phyloP scores from a whole-genome alignment of 495 filamentous ascomycete genomes.

The Penicillium coprophilum region DNA sequence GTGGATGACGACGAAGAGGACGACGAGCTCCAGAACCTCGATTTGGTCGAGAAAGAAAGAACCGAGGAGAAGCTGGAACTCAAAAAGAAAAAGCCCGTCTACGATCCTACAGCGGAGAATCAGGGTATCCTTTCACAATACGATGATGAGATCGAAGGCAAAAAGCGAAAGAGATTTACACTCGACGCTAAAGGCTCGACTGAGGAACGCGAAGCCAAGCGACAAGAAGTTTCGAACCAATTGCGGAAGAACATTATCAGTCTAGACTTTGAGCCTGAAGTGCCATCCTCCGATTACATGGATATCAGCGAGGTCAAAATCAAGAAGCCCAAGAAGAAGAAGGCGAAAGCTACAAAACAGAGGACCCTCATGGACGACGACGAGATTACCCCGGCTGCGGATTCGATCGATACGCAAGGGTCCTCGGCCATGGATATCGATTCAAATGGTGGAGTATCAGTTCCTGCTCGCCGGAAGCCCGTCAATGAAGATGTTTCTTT shows the following conservation, averaged over 20 bases:
- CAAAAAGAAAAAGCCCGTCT: conserved; percentile 89
- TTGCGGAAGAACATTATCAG: conserved; percentile 69
- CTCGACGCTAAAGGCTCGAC: conserved; percentile 73
- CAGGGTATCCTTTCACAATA: conserved; percentile 79
- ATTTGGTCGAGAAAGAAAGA: conserved; percentile 74
- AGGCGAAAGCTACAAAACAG: conserved; percentile 71
- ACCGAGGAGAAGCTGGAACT: conserved; percentile 73
- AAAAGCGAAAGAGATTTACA: conserved; percentile 86
- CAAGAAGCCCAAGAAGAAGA: conserved; percentile 93
- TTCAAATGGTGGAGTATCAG: conserved; percentile 39
- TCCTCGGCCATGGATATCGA: conserved; percentile 78
- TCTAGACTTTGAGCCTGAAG: conserved; percentile 68
- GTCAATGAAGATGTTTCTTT: conserved; percentile 66
- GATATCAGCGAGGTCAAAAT: conserved; percentile 83
- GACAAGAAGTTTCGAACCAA: conserved; percentile 55
- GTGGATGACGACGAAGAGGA: conserved; percentile 86
- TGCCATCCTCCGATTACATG: conserved; percentile 79
- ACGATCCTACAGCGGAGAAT: conserved; percentile 74
- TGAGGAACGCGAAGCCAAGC: conserved; percentile 56
- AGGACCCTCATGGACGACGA: conserved; percentile 73
- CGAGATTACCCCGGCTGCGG: conserved; percentile 57
- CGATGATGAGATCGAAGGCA: conserved; percentile 91
- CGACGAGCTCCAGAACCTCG: conserved; percentile 86
- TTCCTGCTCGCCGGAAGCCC: conserved; percentile 56
- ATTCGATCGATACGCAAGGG: conserved; percentile 39